These are phyloP conservation scores for Penicillium pancosmium DNA, from an alignment of 495 filamentous ascomycete genomes.

Conservation along the genomic window DNA sequence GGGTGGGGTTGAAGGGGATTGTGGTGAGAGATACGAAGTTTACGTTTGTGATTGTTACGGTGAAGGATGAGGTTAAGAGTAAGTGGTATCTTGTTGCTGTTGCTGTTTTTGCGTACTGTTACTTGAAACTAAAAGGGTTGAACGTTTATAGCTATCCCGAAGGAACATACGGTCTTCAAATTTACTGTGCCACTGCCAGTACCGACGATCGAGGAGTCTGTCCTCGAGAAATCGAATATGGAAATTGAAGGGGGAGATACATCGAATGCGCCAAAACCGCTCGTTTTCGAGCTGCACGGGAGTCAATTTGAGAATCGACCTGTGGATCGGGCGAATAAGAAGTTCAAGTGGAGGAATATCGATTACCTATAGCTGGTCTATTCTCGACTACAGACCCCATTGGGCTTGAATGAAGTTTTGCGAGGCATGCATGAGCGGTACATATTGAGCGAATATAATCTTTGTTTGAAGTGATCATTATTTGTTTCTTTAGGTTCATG, in stretches of 20 bases:
- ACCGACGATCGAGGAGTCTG: slow-evolving; percentile 11
- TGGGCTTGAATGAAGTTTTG: not conserved
- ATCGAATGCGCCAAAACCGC: slow-evolving; percentile 25
- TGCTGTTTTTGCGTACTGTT: not conserved
- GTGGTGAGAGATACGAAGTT: slow-evolving; percentile 87
- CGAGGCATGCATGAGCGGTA: not conserved
- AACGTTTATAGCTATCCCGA: slow-evolving; percentile 66
- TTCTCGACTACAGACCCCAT: not conserved
- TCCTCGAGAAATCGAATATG: slow-evolving; percentile 16
- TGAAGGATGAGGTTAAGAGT: slow-evolving; percentile 63
- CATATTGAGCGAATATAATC: not conserved
- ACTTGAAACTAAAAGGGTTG: not conserved
- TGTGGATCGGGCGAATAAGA: slow-evolving; percentile 83
- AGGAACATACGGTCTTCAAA: slow-evolving; percentile 85
- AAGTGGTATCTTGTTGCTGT: slow-evolving; percentile 26
- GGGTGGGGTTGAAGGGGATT: slow-evolving; percentile 84
- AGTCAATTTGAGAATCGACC: slow-evolving; percentile 82
- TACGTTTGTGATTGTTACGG: slow-evolving; percentile 80
- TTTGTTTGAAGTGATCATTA: not conserved
- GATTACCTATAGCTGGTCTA: slow-evolving; percentile 59
- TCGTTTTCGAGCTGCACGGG: slow-evolving; percentile 87
- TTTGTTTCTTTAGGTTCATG: not conserved
- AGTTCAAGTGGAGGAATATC: slow-evolving; percentile 79
- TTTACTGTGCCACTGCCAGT: slow-evolving; percentile 64
- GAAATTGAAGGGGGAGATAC: slow-evolving; percentile 5